These are phyloP conservation scores for Pythium myriotylum DNA, from an alignment of 352 stramenopile genomes.

Conservation along the genomic window DNA sequence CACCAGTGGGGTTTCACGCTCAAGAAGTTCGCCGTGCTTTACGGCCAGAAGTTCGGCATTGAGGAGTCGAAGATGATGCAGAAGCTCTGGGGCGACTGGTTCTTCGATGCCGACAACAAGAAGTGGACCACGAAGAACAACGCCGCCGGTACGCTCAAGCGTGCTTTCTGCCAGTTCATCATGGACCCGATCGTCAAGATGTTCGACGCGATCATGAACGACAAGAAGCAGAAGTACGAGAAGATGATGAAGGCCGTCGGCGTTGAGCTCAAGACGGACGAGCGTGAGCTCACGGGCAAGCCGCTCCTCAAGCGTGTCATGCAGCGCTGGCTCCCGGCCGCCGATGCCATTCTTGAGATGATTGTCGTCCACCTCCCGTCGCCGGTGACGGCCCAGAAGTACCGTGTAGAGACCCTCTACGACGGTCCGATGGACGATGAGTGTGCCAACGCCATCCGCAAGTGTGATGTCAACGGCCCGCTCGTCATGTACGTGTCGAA, in stretches of 20 bases:
- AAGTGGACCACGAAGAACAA: conserved; percentile 97
- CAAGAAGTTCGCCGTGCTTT: conserved; percentile 98
- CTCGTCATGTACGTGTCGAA: conserved; percentile 99
- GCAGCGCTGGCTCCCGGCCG: conserved; percentile 99
- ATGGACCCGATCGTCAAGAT: conserved; percentile 99
- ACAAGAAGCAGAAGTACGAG: conserved; percentile 98
- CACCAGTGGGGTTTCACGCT: conserved; percentile 99
- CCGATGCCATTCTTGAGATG: conserved; percentile 99
- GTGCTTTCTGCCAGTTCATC: conserved; percentile 99
- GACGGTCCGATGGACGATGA: conserved; percentile 98
- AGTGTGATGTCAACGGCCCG: conserved; percentile 97
- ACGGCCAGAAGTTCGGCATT: conserved; percentile 99
- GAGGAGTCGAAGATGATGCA: conserved; percentile 99
- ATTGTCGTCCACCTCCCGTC: conserved; percentile 99
- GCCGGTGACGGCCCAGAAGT: conserved; percentile 95
- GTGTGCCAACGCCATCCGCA: conserved; percentile 96
- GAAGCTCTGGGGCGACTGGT: conserved; percentile 99
- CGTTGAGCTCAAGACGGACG: conserved; percentile 97
- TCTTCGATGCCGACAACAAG: conserved; percentile 95
- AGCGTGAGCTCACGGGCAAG: conserved; percentile 96
- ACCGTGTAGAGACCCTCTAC: conserved; percentile 99
- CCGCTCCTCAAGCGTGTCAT: conserved; percentile 98
- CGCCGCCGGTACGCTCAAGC: conserved; percentile 92
- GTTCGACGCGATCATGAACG: conserved; percentile 99
- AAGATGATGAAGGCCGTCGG: conserved; percentile 97